Conservation (phyloP, 352 stramenopile genomes). For the Phytophthora syringae region DNA sequence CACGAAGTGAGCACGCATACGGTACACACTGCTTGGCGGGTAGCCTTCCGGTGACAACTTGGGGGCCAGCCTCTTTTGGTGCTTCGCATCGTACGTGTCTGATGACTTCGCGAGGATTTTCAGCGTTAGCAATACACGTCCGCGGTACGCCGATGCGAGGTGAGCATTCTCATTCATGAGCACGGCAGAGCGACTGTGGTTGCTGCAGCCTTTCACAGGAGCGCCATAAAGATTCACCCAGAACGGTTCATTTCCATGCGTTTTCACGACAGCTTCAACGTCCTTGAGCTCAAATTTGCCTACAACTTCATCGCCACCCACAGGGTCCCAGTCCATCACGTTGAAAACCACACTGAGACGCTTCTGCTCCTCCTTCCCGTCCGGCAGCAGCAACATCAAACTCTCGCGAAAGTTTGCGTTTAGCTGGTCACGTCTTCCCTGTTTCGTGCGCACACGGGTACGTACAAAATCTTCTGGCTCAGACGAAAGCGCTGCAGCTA, state of each 20-base stretch:
- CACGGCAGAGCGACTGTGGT: constrained; percentile 39
- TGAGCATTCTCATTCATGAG: constrained; percentile 69
- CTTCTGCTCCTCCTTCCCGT: constrained; percentile 29
- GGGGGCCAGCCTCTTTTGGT: constrained; percentile 70
- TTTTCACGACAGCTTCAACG: constrained; percentile 39
- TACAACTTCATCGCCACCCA: constrained; percentile 73
- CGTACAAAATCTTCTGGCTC: constrained; percentile 50
- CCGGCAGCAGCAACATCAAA: constrained; percentile 57
- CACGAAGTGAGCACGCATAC: constrained; percentile 74
- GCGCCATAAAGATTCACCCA: constrained; percentile 83
- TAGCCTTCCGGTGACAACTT: constrained; percentile 56
- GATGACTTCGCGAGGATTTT: constrained; percentile 58
- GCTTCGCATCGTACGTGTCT: constrained; percentile 67
- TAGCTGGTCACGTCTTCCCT: constrained; percentile 64
- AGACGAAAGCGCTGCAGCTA: constrained; percentile 44
- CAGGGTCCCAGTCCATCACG: constrained; percentile 76
- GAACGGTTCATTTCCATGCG: constrained; percentile 48
- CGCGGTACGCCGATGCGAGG: constrained; percentile 79
- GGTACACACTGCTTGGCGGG: constrained; percentile 63
- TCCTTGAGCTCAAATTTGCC: constrained; percentile 54
- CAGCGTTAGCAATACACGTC: constrained; percentile 74
- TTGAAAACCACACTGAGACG: constrained; percentile 44
- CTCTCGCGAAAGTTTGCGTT: constrained; percentile 72
- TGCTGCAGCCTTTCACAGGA: constrained; percentile 57
- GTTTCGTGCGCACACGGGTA: constrained; percentile 73